Evolutionary conservation across 495 filamentous ascomycete species (phyloP).

Genomic region (Daldinia vernicosa): DNA sequence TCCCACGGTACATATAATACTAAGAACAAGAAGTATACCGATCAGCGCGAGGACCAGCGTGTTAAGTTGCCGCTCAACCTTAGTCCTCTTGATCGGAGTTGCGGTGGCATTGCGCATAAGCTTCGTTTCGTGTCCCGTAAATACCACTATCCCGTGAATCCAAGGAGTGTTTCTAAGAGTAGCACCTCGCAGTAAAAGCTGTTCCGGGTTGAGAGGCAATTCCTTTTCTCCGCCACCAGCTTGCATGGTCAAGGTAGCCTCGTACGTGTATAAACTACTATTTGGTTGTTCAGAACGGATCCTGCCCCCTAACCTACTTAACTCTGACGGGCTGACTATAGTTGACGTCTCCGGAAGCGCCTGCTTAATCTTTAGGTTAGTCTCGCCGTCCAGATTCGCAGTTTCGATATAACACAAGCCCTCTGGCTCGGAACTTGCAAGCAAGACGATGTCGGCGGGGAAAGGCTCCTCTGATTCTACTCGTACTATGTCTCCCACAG

Average conservation of each 20-base stretch:
- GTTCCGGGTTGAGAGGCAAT: constrained; percentile 64
- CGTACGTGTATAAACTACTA: constrained; percentile 98
- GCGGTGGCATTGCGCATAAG: constrained; percentile 99
- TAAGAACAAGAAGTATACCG: constrained; percentile 81
- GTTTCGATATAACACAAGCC: constrained; percentile 99
- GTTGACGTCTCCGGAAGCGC: constrained; percentile 91
- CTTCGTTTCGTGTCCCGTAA: constrained; percentile 98
- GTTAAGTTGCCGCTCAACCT: constrained; percentile 93
- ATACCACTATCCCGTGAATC: constrained; percentile 96
- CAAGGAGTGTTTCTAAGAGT: constrained; percentile 97
- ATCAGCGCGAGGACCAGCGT: constrained; percentile 91
- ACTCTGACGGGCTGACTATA: constrained; percentile 84
- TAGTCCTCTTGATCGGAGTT: constrained; percentile 95
- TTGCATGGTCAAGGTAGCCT: constrained; percentile 93
- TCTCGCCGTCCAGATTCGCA: constrained; percentile 97
- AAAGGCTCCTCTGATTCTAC: constrained; percentile 97
- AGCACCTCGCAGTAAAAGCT: constrained; percentile 89
- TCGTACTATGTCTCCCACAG: constrained; percentile 92
- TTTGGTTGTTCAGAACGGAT: constrained; percentile 97
- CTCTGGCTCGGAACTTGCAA: constrained; percentile 96
- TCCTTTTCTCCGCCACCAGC: constrained; percentile 97
- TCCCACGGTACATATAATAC: constrained; percentile 88
- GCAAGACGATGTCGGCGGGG: constrained; percentile 89
- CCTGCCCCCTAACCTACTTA: constrained; percentile 86
- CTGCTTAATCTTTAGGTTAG: constrained; percentile 99